These are phyloP conservation scores for Aspergillus sp. DNA, from an alignment of 2,329 filamentous ascomycete species.

Conservation along the genomic window DNA sequence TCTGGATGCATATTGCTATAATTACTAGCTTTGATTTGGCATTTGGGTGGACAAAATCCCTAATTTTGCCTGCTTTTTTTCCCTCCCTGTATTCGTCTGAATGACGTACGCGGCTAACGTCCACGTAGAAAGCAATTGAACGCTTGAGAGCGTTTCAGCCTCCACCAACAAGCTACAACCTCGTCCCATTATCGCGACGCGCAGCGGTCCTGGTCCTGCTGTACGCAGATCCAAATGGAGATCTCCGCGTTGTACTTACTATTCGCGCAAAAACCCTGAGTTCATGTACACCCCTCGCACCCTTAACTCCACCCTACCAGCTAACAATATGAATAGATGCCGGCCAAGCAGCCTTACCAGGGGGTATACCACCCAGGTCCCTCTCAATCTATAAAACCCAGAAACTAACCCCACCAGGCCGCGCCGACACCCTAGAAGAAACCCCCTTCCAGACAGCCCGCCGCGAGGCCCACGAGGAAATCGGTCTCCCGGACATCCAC, in stretches of 20 bases:
- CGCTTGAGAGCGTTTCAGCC: conserved; percentile 55
- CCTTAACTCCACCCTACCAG: not conserved
- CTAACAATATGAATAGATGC: conserved; percentile 46
- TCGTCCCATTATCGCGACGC: conserved; percentile 60
- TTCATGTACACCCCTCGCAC: conserved; percentile 45
- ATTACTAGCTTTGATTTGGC: not conserved
- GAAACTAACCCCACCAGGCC: conserved; percentile 23
- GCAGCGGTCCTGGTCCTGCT: conserved; percentile 86
- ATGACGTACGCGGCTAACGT: not conserved
- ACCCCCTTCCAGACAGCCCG: conserved; percentile 75
- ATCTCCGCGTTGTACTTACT: conserved; percentile 66
- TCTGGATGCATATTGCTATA: no score
- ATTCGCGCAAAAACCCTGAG: conserved; percentile 59
- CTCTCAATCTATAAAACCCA: not conserved
- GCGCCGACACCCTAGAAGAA: conserved; percentile 55
- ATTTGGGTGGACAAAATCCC: not conserved
- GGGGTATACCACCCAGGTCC: conserved; percentile 56
- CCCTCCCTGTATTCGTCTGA: not conserved
- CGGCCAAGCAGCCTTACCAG: conserved; percentile 85
- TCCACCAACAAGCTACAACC: conserved; percentile 57
- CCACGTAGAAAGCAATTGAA: conserved; percentile 51
- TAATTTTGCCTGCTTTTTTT: not conserved
- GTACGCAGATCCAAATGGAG: conserved; percentile 78
- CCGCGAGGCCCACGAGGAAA: conserved; percentile 88
- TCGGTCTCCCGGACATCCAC: conserved; percentile 71